Percentiles rank a stretch among this genome's conserved stretches.
Evolutionary conservation across 1,284 basidiomycete genomes (phyloP).

Genomic region (Trichosporon coremiiforme): DNA sequence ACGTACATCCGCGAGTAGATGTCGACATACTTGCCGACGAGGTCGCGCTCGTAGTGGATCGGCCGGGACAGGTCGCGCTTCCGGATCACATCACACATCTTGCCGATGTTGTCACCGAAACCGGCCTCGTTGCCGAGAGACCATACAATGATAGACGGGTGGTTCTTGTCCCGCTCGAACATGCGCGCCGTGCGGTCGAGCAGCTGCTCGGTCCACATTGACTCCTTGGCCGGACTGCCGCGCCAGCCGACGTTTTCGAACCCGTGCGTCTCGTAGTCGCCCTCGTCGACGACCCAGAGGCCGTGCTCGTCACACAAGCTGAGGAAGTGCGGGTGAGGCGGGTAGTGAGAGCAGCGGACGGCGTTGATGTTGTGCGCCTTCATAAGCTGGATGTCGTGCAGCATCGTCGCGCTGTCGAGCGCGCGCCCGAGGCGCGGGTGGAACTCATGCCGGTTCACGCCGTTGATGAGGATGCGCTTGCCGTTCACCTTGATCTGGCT

Average conservation of each 20-base stretch:
- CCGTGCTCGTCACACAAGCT: constrained; percentile 38
- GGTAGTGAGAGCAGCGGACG: constrained; percentile 37
- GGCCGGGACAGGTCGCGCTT: constrained; percentile 31
- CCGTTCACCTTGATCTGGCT: constrained; percentile 38
- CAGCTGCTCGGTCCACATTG: constrained; percentile 27
- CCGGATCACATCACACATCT: constrained; percentile 31
- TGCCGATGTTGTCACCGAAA: constrained; percentile 33
- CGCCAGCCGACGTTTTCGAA: constrained; percentile 32
- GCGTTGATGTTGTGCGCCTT: constrained; percentile 40
- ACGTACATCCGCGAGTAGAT: constrained; percentile 38
- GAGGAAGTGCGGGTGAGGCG: constrained; percentile 36
- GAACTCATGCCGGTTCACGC: constrained; percentile 40
- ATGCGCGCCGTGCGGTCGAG: constrained; percentile 33
- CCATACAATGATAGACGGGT: constrained; percentile 38
- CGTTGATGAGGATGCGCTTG: constrained; percentile 32
- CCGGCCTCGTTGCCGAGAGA: constrained; percentile 38
- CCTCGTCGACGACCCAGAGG: constrained; percentile 41
- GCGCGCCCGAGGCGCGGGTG: constrained; percentile 32
- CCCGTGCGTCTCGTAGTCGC: constrained; percentile 40
- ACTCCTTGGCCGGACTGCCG: constrained; percentile 27
- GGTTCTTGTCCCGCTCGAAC: constrained; percentile 41
- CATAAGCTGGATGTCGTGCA: constrained; percentile 36
- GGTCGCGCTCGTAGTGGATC: constrained; percentile 39
- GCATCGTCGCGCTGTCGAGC: constrained; percentile 31
- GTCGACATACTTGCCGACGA: constrained; percentile 28